A percentile compares a stretch with the other conserved stretches of the same genome.
These are phyloP conservation scores for Micractinium sp. DNA, from an alignment of 139 green algal genomes.

Conservation along the genomic window DNA sequence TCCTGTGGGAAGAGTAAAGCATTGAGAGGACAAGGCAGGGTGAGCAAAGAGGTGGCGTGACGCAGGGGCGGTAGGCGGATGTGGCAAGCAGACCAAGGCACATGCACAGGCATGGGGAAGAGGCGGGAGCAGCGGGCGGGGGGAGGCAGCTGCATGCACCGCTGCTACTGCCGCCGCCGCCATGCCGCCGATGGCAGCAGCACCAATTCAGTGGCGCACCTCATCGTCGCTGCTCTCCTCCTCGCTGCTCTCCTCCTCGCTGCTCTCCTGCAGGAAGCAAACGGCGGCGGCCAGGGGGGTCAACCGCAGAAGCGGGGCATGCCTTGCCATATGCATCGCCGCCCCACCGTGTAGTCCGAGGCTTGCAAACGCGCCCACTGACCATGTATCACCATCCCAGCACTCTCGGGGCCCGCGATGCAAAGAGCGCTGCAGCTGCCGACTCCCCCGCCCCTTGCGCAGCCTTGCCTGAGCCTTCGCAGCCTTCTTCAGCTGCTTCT, in stretches of 20 bases:
- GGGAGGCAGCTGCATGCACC: conserved; percentile 29
- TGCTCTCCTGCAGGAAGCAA: conserved; percentile 19
- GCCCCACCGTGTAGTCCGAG: too few species aligned
- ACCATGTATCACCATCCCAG: too few species aligned
- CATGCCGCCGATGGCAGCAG: neutral
- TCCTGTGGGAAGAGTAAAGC: neutral
- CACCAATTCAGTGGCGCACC: neutral
- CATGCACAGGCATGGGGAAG: neutral
- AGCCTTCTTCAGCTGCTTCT: conserved; percentile 43
- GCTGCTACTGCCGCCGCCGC: neutral
- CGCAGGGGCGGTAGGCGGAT: neutral
- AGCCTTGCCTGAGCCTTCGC: neutral
- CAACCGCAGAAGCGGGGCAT: neutral
- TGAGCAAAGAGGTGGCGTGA: neutral
- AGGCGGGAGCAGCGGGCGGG: neutral
- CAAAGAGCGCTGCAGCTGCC: too few species aligned
- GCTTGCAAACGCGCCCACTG: too few species aligned
- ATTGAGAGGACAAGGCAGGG: neutral
- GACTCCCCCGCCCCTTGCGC: neutral
- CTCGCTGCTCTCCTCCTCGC: neutral
- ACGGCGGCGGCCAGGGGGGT: neutral
- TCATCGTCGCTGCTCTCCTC: too few species aligned
- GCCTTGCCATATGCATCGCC: neutral
- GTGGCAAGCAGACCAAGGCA: neutral
- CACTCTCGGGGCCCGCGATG: too few species aligned